Evolutionary conservation across 2,329 filamentous ascomycete genomes (phyloP), one percentile per base, ranked within the genome.

Genomic region (Juglanconis sp.): DNA sequence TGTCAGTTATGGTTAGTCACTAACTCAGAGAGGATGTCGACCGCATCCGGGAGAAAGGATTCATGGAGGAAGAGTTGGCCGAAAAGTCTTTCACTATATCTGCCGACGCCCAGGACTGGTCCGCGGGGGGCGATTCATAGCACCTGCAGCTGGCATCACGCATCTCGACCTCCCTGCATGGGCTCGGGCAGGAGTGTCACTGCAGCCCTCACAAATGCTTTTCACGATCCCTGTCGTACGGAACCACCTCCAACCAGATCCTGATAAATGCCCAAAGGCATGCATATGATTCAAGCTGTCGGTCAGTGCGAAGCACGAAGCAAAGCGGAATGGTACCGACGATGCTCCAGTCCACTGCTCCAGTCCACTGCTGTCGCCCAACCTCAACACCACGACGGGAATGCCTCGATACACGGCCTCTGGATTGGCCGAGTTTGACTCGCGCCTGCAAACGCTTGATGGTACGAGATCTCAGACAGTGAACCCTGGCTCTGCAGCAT

Each of bases 381-480:
- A 30, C 50, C 44, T 48, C 57, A 48, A 40, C 57, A 50, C 46
- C 44, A 53, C 42, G 50, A 44, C 32, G 50, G 35, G 38, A 34
- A 40, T 48, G 42, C 49, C 46, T 46, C 34, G 24, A 24, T 24
- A 24, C 24, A 24, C 24, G 24, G 24, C 24, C 24, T 24, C 32
- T 52, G 49, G n/a, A 40, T 58, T 40, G 34, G 40, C 50, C 55
- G 51, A 48, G 31, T 54, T 42, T 61, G 59, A 53, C 55, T 61
- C 55, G 54, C 50, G 49, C 46, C 35, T 36, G 15, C 13, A 50
- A 24, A 49, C 42, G 38, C 35, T 36, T 24, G 24, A 24, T 24
- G 24, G 24, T 24, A 24, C 24, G 31, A 38, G 50, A 61, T 61
- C 55, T 53, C 42, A 51, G 47, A 52, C 59, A 61, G 17, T 32